phyloP scores from a whole-genome alignment of 2,329 filamentous ascomycete genomes.

The Pochonia chlamydosporia region DNA sequence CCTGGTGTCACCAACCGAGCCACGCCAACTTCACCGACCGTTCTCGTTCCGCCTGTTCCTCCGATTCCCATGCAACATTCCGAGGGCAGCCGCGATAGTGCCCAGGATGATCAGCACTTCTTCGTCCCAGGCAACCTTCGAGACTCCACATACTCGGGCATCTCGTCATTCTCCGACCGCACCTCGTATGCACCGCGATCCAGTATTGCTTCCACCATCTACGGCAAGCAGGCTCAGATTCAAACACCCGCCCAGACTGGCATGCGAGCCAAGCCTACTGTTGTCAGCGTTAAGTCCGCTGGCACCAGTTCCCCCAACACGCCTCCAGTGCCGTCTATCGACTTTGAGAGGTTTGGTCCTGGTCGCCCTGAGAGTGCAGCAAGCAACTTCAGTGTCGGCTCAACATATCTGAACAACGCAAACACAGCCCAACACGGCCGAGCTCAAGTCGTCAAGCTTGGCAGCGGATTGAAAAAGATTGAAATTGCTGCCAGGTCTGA shows the following conservation, averaged over 20 bases:
- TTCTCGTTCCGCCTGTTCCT: constrained; percentile 86
- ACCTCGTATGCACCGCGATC: constrained; percentile 59
- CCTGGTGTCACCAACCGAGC: constrained; percentile 93
- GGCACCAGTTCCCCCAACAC: constrained; percentile 47
- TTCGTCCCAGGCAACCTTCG: constrained; percentile 87
- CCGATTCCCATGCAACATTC: constrained; percentile 72
- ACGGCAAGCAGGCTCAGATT: constrained; percentile 83
- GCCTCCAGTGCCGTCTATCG: constrained; percentile 69
- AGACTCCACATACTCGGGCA: constrained; percentile 82
- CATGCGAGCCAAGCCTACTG: constrained; percentile 80
- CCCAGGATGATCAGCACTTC: constrained; percentile 77
- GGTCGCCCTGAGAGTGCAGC: constrained; percentile 46
- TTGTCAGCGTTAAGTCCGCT: constrained; percentile 84
- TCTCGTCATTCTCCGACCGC: constrained; percentile 57
- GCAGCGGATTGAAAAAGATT: constrained; percentile 43
- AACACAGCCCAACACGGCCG: constrained; percentile 52
- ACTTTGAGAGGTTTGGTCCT: constrained; percentile 52
- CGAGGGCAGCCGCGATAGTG: constrained; percentile 35
- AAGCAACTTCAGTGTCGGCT: constrained; percentile 61
- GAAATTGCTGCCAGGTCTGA: constrained; percentile 33
- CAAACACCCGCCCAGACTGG: constrained; percentile 79
- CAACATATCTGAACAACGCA: constrained; percentile 62
- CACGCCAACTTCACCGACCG: constrained; percentile 71
- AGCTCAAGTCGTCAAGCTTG: constrained; percentile 56
- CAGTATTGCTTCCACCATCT: constrained; percentile 88